A percentile compares a stretch with the other conserved stretches of the same genome.
phyloP scores from a whole-genome alignment of 2,329 filamentous ascomycete genomes.

The Trichoderma simmonsii region DNA sequence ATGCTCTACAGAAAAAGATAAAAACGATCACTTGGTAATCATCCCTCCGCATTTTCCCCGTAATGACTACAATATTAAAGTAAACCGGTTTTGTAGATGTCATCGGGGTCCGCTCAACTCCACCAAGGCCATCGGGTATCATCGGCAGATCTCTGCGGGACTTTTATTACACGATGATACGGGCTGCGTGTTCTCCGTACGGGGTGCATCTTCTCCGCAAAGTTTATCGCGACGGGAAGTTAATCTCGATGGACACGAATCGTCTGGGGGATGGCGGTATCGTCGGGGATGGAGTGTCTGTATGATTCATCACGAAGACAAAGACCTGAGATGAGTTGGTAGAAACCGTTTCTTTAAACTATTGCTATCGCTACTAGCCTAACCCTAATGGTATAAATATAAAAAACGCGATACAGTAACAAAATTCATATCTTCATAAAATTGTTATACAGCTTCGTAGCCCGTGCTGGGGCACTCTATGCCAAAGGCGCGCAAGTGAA shows the following conservation, averaged over 20 bases:
- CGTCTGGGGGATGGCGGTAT: not conserved
- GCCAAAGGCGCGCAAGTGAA: slow-evolving; percentile 19
- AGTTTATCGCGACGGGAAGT: not conserved
- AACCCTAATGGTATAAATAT: not conserved
- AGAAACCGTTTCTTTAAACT: not conserved
- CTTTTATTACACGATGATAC: not conserved
- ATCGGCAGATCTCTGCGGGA: not conserved
- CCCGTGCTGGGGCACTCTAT: not conserved
- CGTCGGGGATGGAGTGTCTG: not conserved
- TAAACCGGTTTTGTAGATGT: not conserved
- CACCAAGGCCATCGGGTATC: not conserved
- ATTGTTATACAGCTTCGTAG: not conserved
- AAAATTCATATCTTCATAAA: slow-evolving; percentile 11
- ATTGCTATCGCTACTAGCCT: not conserved
- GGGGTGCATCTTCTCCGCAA: not conserved
- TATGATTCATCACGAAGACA: not conserved
- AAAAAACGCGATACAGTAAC: not conserved
- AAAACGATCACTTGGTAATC: not conserved
- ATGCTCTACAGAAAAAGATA: not conserved
- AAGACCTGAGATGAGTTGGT: not conserved
- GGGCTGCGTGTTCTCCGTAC: not conserved
- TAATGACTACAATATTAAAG: not conserved
- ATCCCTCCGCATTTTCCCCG: not conserved
- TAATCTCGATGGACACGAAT: not conserved
- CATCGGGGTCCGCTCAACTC: not conserved